Evolutionary conservation across 352 stramenopile species (phyloP), one percentile per base, ranked within the genome.

Genomic region (Lagenidium giganteum): DNA sequence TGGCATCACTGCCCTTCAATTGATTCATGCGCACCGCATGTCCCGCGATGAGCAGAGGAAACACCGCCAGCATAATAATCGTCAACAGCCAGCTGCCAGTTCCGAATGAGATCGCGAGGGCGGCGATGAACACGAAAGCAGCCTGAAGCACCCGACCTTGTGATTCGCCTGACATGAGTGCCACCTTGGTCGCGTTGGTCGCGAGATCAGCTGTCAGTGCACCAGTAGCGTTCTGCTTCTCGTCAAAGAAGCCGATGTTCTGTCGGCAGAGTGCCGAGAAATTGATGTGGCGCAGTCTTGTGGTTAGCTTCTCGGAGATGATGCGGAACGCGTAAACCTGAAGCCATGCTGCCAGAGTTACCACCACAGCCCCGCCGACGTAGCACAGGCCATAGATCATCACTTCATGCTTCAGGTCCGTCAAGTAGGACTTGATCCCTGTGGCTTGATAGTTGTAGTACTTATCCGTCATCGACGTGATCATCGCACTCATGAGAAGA

Each of bases 181-280:
- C 43, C 0, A 77, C 65, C 31, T 75, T 68, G 16, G 48, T 61
- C 13, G 71, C 55, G 37, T 77, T 55, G n/a, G 58, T 72, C 2
- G 65, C 55, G 3, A 85, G 40, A 11, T 75, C 62, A 2, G 67
- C 62, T 4, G 51, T 65, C 20, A 67, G 50, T 0, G 61, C 52
- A 30, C 81, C 80, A 0, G 77, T 67, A 2, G 65, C 65, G 44
- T 94, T 81, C 7, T 73, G 41, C 32, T 74, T 60, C 16, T 68
- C 45, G 39, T 94, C 80, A 45, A 91, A 93, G 51, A 81, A 94
- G 1, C 60, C 75, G 7, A 87, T 50, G 13, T 76, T 61, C 24
- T 72, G 61, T 0, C 57, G 56, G 11, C 55, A 60, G 0, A 75
- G n/a, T 5, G 52, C 57, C 18, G 44, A 8, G 25, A 82, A 78